These are phyloP conservation scores for Aspergillus phoenicis DNA, from an alignment of 2,329 filamentous ascomycete species.

Conservation along the genomic window DNA sequence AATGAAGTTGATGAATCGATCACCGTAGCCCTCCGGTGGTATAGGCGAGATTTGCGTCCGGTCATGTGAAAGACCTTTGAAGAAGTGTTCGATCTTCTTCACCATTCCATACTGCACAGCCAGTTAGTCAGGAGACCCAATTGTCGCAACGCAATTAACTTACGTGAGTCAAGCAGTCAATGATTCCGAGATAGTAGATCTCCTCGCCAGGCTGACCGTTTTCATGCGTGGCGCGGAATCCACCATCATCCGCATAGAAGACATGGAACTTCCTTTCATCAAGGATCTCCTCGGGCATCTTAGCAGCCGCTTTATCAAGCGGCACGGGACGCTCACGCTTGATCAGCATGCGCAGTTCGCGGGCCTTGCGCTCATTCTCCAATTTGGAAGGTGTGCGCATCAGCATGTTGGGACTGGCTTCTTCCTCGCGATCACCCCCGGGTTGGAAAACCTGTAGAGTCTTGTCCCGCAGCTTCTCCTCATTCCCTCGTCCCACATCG, in stretches of 20 bases:
- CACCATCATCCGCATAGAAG: slow-evolving; percentile 93
- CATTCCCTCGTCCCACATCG: slow-evolving; percentile 85
- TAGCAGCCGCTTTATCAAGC: slow-evolving; percentile 77
- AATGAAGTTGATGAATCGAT: slow-evolving; percentile 92
- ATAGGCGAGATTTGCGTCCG: slow-evolving; percentile 89
- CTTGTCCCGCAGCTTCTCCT: slow-evolving; percentile 88
- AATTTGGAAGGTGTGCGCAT: slow-evolving; percentile 90
- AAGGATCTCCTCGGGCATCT: slow-evolving; percentile 88
- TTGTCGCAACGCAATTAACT: slow-evolving; percentile 45
- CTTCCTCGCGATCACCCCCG: slow-evolving; percentile 69
- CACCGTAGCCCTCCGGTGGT: slow-evolving; percentile 85
- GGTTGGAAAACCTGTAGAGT: slow-evolving; percentile 94
- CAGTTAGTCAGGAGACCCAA: not conserved
- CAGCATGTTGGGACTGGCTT: slow-evolving; percentile 65
- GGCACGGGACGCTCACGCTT: slow-evolving; percentile 92
- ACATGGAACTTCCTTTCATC: slow-evolving; percentile 75
- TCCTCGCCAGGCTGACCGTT: slow-evolving; percentile 82
- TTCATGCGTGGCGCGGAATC: slow-evolving; percentile 89
- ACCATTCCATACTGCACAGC: slow-evolving; percentile 78
- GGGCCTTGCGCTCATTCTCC: slow-evolving; percentile 86
- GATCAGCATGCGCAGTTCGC: slow-evolving; percentile 87
- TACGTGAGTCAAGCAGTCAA: slow-evolving; percentile 96
- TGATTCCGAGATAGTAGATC: slow-evolving; percentile 97
- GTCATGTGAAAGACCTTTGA: slow-evolving; percentile 87
- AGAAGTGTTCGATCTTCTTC: slow-evolving; percentile 95